Evolutionary conservation across 148 eudicot species (phyloP).

Genomic region (Camellia lanceoleosa): DNA sequence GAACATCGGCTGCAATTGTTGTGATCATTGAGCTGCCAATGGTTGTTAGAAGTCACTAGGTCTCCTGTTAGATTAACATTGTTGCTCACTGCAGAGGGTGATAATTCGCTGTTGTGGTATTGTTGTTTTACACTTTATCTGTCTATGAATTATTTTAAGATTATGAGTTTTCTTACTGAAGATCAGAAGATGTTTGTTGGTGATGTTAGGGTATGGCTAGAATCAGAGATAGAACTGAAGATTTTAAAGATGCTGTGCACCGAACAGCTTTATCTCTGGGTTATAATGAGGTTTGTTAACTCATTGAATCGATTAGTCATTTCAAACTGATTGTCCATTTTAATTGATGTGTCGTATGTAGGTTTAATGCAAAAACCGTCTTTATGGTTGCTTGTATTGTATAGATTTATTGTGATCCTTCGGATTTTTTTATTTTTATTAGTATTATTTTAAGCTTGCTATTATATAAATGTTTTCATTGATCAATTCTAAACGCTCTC

Average conservation of each 20-base stretch:
- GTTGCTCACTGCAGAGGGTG: neutral
- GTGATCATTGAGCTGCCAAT: neutral
- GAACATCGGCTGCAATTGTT: neutral
- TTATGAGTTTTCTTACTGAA: neutral
- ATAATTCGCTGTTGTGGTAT: neutral
- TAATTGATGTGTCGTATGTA: neutral
- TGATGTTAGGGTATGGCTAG: conserved; percentile 50
- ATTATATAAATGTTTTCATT: neutral
- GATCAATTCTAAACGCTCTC: neutral
- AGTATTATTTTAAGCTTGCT: neutral
- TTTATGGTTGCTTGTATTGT: neutral
- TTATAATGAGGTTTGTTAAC: conserved; percentile 52
- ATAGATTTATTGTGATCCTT: neutral
- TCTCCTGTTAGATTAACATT: neutral
- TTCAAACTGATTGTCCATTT: neutral
- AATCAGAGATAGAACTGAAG: conserved; percentile 81
- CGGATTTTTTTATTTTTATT: no score
- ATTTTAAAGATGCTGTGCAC: conserved; percentile 79
- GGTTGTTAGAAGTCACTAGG: neutral
- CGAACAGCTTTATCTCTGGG: conserved; percentile 73
- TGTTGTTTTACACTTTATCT: neutral
- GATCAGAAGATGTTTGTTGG: neutral
- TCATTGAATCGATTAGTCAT: neutral
- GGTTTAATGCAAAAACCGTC: neutral
- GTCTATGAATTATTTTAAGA: no score